Evolutionary conservation across 495 filamentous ascomycete species (phyloP).

Genomic region (Peziza echinospora): DNA sequence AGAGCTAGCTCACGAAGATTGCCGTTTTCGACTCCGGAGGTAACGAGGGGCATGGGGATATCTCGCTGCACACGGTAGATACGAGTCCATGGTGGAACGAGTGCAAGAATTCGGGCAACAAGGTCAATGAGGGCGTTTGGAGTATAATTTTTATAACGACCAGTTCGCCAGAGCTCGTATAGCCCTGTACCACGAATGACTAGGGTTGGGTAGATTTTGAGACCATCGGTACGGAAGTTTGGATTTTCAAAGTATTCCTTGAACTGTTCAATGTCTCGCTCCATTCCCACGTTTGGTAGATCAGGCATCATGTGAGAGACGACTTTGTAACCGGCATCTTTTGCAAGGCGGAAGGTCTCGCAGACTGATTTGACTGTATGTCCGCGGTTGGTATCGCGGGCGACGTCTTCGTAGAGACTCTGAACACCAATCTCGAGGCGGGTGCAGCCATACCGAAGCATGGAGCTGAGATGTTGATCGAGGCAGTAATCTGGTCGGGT

Average conservation of each 20-base stretch:
- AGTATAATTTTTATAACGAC: slow-evolving; percentile 94
- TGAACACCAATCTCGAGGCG: slow-evolving; percentile 88
- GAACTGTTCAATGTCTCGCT: slow-evolving; percentile 90
- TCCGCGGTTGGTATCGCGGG: slow-evolving; percentile 86
- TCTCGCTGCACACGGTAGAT: slow-evolving; percentile 98
- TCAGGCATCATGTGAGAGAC: slow-evolving; percentile 99
- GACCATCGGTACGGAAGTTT: slow-evolving; percentile 84
- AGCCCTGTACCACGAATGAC: slow-evolving; percentile 93
- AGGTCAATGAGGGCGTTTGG: slow-evolving; percentile 90
- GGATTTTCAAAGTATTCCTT: slow-evolving; percentile 64
- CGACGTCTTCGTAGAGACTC: slow-evolving; percentile 95
- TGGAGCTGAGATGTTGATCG: slow-evolving; percentile 70
- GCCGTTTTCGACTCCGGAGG: slow-evolving; percentile 90
- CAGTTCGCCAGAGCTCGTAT: slow-evolving; percentile 93
- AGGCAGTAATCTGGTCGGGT: slow-evolving; percentile 92
- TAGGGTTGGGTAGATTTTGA: slow-evolving; percentile 95
- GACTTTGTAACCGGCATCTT: slow-evolving; percentile 96
- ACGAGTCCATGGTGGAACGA: slow-evolving; percentile 91
- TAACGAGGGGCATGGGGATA: slow-evolving; percentile 96
- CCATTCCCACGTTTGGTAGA: slow-evolving; percentile 93
- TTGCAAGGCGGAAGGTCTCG: slow-evolving; percentile 83
- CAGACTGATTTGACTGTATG: slow-evolving; percentile 89
- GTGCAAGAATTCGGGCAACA: slow-evolving; percentile 79
- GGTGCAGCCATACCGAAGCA: slow-evolving; percentile 94
- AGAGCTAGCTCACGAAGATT: slow-evolving; percentile 85